Percentiles rank a stretch among this genome's conserved stretches.
Evolutionary conservation across 1,139 yeast genomes (phyloP).

Genomic region (Protomyces macrosporus): DNA sequence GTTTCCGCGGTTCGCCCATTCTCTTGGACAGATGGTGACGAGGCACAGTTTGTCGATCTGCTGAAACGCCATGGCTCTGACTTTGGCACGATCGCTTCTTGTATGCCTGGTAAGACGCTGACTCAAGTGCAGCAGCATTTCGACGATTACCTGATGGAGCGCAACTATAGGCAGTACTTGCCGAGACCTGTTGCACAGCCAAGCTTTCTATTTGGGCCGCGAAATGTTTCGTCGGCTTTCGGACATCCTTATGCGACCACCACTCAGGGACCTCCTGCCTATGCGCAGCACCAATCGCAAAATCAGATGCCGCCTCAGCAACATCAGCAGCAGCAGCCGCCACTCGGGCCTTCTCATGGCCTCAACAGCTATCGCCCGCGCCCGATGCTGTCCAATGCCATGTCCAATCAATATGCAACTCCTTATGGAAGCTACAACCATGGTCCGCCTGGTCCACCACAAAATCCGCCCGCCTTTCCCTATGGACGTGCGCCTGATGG

Average conservation of each 20-base stretch:
- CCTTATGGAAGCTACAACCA: not conserved
- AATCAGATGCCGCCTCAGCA: not conserved
- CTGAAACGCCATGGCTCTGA: constrained; percentile 10
- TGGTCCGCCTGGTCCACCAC: not conserved
- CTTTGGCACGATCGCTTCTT: constrained; percentile 8
- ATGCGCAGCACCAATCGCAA: not conserved
- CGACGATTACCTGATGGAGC: constrained; percentile 6
- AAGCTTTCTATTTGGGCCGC: not conserved
- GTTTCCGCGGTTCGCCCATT: not conserved
- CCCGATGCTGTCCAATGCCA: not conserved
- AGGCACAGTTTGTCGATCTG: constrained; percentile 25
- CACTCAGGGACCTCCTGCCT: not conserved
- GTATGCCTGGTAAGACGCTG: constrained; percentile 4
- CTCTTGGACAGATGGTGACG: constrained; percentile 29
- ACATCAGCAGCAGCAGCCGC: not conserved
- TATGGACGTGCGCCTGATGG: not conserved
- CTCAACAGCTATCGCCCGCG: not conserved
- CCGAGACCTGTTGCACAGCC: constrained; percentile 3
- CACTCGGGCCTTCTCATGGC: not conserved
- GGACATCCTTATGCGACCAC: not conserved
- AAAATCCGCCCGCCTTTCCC: not conserved
- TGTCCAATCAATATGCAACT: not conserved
- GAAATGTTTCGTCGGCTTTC: not conserved
- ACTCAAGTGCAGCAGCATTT: constrained; percentile 17
- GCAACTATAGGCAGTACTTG: constrained; percentile 15